phyloP scores from a whole-genome alignment of 257 asterid genomes.

The Plantago ovata region DNA sequence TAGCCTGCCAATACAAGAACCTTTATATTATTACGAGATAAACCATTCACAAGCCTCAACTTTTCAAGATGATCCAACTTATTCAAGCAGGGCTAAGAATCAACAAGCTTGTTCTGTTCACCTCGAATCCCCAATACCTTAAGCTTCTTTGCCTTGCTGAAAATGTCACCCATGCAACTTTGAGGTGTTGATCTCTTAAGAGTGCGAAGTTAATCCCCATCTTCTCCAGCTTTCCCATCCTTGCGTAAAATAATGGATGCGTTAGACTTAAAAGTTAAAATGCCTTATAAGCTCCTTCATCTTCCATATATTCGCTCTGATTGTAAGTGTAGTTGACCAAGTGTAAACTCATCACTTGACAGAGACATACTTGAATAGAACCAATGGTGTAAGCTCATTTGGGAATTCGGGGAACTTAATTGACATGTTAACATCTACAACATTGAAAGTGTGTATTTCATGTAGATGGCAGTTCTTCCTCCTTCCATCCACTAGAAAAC shows the following conservation, averaged over 20 bases:
- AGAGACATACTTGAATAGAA: background rate
- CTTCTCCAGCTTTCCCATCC: background rate
- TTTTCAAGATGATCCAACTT: background rate
- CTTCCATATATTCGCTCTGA: background rate
- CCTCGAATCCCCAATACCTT: background rate
- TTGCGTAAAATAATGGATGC: background rate
- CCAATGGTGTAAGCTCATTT: background rate
- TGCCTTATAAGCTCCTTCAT: background rate
- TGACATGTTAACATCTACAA: background rate
- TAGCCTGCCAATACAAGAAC: background rate
- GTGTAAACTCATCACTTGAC: background rate
- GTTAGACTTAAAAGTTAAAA: background rate
- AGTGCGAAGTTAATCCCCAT: background rate
- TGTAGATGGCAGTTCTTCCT: background rate
- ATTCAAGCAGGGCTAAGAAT: background rate
- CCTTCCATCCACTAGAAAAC: no score
- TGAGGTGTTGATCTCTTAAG: background rate
- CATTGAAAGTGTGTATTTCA: background rate
- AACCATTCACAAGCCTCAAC: background rate
- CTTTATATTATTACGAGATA: background rate
- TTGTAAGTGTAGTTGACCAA: background rate
- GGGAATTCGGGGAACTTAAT: background rate
- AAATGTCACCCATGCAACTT: background rate
- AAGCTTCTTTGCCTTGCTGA: background rate
- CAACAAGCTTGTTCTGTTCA: background rate